Base-by-base conservation (phyloP, 441 rosid species). In the Hura crepitans region DNA sequence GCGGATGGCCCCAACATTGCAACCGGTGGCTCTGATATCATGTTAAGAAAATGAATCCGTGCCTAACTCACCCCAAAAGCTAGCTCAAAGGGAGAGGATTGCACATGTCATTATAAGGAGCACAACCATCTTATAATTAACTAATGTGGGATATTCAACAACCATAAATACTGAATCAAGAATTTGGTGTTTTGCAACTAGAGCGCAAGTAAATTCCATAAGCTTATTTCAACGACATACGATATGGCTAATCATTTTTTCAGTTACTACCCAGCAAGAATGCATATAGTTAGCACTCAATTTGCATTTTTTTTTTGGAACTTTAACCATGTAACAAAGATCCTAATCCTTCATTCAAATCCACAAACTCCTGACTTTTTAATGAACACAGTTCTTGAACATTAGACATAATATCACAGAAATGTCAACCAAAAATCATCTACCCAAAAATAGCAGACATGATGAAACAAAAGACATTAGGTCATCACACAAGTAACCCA, bases 401-500 rank as follows among this genome's bases (percentile, higher is more conserved):
- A 49, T 18, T 31, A 49, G 10, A 66, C 13, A 54, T 23, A 20
- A 51, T 12, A 66, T 51, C 47, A 51, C 12, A 43, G 51, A 62
- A 43, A 35, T 17, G 33, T 31, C 27, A n/a, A 60, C 14, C 9
- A 23, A 22, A 39, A 49, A 68, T 28, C n/a, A 60, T 47, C 42
- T 45, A 20, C 22, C 7, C 31, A 15, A 20, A 64, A 51, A 39
- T 65, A 54, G 63, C 49, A 35, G 49, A 51, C 18, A 8, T 54
- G 42, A 27, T 59, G 30, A 76, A 54, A 66, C 65, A 66, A 61
- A 59, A 71, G n/a, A 54, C 22, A 30, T 35, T 43, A 55, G 50
- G 64, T 56, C 53, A 68, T 18, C 46, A 46, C 18, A 73, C 46
- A 22, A 69, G 53, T 15, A 71, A 74, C 71, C 81, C 92, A 3